phyloP scores from a whole-genome alignment of 2,329 filamentous ascomycete species.

The Sclerotinia minor region DNA sequence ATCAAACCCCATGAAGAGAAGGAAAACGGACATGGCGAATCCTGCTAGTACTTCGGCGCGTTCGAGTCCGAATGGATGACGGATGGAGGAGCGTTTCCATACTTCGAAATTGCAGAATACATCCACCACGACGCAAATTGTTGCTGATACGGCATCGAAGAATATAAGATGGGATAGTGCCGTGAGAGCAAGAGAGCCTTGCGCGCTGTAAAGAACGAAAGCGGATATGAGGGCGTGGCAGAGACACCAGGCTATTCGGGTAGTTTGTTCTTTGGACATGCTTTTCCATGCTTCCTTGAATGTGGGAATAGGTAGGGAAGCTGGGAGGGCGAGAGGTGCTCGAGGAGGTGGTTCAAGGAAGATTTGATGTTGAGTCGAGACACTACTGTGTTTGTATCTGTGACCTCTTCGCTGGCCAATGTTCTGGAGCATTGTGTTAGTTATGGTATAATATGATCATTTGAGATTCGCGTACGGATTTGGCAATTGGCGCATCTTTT shows the following conservation, averaged over 20 bases:
- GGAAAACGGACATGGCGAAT: conserved; percentile 92
- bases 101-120: conserved; percentile 96
- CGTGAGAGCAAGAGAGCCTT: conserved; percentile 86
- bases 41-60: conserved; percentile 91
- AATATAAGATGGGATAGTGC: conserved; percentile 90
- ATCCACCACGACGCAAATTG: conserved; percentile 88
- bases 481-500: conserved; percentile 68
- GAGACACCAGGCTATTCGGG: conserved; percentile 82
- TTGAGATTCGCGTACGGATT: conserved; percentile 59
- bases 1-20: conserved; percentile 97
- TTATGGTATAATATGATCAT: not conserved
- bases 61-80: conserved; percentile 91
- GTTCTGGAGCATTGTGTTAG: conserved; percentile 55
- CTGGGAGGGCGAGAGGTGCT: conserved; percentile 83
- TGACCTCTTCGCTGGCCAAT: conserved; percentile 91
- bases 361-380: conserved; percentile 86
- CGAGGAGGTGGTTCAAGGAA: conserved; percentile 88
- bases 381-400: conserved; percentile 95
- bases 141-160: conserved; percentile 90
- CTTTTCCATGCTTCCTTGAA: conserved; percentile 82
- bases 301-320: conserved; percentile 89
- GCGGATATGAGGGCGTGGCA: conserved; percentile 82
- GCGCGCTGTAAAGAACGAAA: conserved; percentile 81
- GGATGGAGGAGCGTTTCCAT: conserved; percentile 88
- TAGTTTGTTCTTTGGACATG: conserved; percentile 85